Evolutionary conservation across 1,139 yeast genomes (phyloP), one percentile per base, ranked within the genome.

Genomic region (Kurtzmaniella quercitrusa): DNA sequence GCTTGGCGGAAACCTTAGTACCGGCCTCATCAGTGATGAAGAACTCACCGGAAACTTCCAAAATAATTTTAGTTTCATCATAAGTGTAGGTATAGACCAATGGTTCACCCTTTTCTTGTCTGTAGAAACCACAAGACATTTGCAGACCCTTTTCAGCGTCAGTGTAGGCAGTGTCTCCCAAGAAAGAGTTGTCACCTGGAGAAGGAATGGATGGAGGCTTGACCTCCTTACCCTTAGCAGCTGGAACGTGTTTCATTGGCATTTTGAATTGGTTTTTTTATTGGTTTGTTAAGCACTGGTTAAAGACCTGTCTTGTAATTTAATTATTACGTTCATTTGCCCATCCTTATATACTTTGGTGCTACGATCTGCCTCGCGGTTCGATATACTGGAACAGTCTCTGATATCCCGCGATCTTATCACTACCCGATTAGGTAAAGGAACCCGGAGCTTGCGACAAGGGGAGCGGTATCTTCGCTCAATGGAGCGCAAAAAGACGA

Each of bases 61-160:
- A 66, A 56, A 81, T 73, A 53, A 82, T 71, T 65, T 82, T 82
- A 84, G 80, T 80, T 66, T 82, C 88, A 56, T 82, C 88, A 61
- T 81, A 82, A 56, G 66, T 66, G 63, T 82, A 82, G 44, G 68
- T 64, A 71, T 81, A 82, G 19, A 77, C 85, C 55, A 82, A 74
- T 40, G 84, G 77, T 56, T 78, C 82, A 46, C 88, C 88, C 48
- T 69, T 67, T 59, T 80, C 83, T 64, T 81, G 87, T 55, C 71
- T 75, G 73, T 76, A 82, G 65, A 82, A 82, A 37, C 88, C 88
- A 58, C 82, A 71, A 14, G 81, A 62, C 47, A 82, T 76, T 55
- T 79, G 80, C 54, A 78, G 61, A 38, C 78, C 86, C 42, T 68
- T 64, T 52, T 80, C 78, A 46, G 80, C 80, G 33, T 77, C 78